Conservation (phyloP, 768 basidiomycete genomes). For the Fomitopsis serialis region DNA sequence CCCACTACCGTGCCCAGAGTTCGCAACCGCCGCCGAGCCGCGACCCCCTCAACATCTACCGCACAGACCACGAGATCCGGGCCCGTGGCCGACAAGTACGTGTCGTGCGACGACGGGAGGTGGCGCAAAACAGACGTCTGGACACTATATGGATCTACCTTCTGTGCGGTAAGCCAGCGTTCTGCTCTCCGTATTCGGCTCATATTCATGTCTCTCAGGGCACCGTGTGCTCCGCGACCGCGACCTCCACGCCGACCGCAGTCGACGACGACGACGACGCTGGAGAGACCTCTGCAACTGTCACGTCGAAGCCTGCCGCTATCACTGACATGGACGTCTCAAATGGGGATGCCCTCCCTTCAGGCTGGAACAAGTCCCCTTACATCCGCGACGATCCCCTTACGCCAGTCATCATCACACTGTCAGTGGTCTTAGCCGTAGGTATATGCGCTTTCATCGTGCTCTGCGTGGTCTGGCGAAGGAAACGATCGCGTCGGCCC, state of each 20-base stretch:
- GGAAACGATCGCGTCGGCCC: constrained; percentile 30
- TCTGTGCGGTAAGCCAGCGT: constrained; percentile 1
- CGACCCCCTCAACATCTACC: neutral
- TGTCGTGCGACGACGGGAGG: constrained; percentile 12
- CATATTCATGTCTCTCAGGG: neutral
- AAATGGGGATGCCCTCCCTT: neutral
- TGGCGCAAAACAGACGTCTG: constrained; percentile 14
- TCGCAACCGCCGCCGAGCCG: constrained; percentile 6
- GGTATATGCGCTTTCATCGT: constrained; percentile 59
- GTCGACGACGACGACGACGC: neutral
- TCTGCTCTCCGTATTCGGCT: neutral
- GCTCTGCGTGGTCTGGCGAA: constrained; percentile 56
- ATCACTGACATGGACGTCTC: constrained; percentile 2
- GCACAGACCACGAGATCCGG: neutral
- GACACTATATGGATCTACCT: constrained; percentile 5
- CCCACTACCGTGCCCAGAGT: constrained; percentile 5
- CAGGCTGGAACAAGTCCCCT: constrained; percentile 16
- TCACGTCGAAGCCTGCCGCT: neutral
- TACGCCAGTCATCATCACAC: constrained; percentile 33
- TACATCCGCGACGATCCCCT: constrained; percentile 8
- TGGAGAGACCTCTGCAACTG: neutral
- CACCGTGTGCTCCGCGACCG: neutral
- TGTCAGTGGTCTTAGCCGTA: constrained; percentile 60
- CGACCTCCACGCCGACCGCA: neutral
- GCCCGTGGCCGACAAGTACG: constrained; percentile 17